phyloP scores from a whole-genome alignment of 2,329 filamentous ascomycete genomes.

The Coniochaeta hoffmannii region DNA sequence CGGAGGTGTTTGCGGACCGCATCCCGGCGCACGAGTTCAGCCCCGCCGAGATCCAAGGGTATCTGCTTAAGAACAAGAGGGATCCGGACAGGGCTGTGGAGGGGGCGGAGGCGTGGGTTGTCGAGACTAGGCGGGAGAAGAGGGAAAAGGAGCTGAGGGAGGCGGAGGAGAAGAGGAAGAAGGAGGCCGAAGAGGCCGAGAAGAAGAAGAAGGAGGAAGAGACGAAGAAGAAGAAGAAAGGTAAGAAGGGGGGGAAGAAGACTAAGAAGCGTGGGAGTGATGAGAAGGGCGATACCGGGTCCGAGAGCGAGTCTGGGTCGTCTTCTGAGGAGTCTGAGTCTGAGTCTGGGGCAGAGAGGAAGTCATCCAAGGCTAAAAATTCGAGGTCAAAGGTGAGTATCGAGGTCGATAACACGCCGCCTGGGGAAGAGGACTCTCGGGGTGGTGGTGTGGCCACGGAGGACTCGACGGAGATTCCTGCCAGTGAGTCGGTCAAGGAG shows the following conservation, averaged over 20 bases:
- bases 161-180: constrained; percentile 31
- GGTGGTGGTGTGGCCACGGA: constrained; percentile 3
- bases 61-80: constrained; percentile 48
- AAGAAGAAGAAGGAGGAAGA: constrained; percentile 23
- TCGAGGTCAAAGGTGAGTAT: constrained; percentile 11
- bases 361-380: constrained; percentile 6
- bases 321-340: constrained; percentile 7
- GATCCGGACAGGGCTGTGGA: constrained; percentile 40
- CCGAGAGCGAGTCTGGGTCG: constrained; percentile 6
- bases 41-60: constrained; percentile 54
- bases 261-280: constrained; percentile 9
- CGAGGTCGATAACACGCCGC: constrained; percentile 7
- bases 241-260: constrained; percentile 16
- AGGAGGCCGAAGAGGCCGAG: constrained; percentile 27
- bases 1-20: constrained; percentile 37
- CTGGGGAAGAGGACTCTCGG: constrained; percentile 4
- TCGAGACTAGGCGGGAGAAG: constrained; percentile 40
- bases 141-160: constrained; percentile 35
- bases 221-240: constrained; percentile 21
- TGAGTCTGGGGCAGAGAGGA: constrained; percentile 5
- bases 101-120: constrained; percentile 40
- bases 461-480: background rate
- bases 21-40: constrained; percentile 51
- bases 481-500: background rate
- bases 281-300: background rate